These are phyloP conservation scores for Chlorella vulgaris DNA, from an alignment of 139 green algal species.

Conservation along the genomic window DNA sequence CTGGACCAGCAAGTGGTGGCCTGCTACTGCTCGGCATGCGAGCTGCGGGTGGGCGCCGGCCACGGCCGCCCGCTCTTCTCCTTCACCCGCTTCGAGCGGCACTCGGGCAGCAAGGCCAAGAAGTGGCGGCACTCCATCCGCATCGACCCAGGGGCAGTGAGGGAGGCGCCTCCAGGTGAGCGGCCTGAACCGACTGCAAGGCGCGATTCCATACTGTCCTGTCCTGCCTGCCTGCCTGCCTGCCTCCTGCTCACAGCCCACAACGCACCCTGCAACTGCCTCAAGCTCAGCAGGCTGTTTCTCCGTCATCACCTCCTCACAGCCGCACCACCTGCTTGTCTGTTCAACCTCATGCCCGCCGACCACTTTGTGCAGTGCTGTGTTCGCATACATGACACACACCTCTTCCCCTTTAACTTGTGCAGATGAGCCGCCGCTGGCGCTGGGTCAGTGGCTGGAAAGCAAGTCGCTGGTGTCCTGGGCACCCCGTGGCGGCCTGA, in stretches of 20 bases:
- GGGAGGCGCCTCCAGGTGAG: conserved; percentile 28
- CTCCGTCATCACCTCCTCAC: not conserved
- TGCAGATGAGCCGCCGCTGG: conserved; percentile 25
- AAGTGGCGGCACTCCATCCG: conserved; percentile 41
- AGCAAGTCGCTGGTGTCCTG: conserved; percentile 14
- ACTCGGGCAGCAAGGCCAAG: conserved; percentile 39
- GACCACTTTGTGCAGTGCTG: too few relatives aligned
- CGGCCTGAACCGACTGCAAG: not conserved
- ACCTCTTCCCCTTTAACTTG: not conserved
- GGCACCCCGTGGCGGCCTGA: conserved; percentile 20
- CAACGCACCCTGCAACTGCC: too few relatives aligned
- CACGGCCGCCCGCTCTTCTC: conserved; percentile 39
- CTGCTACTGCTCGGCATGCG: conserved; percentile 33
- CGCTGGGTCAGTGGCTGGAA: conserved; percentile 41
- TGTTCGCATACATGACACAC: too few relatives aligned
- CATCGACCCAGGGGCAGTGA: conserved; percentile 29
- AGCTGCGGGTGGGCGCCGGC: conserved; percentile 19
- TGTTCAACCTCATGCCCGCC: too few relatives aligned
- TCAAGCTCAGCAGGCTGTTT: not conserved
- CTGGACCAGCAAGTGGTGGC: conserved; percentile 41
- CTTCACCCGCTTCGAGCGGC: conserved; percentile 44
- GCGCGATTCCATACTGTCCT: not conserved
- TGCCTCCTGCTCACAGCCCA: too few relatives aligned
- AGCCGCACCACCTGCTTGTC: not conserved
- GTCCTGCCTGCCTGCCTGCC: not conserved